Base-by-base conservation (phyloP, 2,329 filamentous ascomycete species). In the Trichoderma sp. region DNA sequence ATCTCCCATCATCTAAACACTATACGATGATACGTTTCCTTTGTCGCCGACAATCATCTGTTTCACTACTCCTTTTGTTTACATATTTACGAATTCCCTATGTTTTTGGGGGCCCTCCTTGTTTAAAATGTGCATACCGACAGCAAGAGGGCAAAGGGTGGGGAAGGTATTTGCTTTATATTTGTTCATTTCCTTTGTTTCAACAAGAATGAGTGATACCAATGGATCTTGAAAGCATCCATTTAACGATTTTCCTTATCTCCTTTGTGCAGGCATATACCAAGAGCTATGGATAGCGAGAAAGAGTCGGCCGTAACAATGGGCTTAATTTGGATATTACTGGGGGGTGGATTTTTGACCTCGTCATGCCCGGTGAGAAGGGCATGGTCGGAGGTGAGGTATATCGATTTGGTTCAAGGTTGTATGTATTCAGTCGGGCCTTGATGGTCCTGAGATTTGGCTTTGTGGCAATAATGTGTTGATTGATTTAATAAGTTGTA, bases 201-300 rank as follows among this genome's bases (percentile, higher is more conserved):
- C 13, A 49, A 28, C 51, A 61, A 68, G 63, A 66, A 58, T 59
- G 63, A 66, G 54, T 66, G 63, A 66, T 66, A 66, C 63, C 63
- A 66, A 43, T 66, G 63, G 26, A 37, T 51, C 18, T n/a, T n/a
- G 3, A 51, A 26, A 5, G 39, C n/a, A n/a, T 51, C 28, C 39
- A 37, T 66, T 55, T 66, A 66, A 66, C 63, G 63, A 58, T 59
- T 51, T 51, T 58, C 28, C 21, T 8, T 43, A 59, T 66, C 58
- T 56, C 63, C 54, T 66, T 66, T 59, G 63, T 66, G 28, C 58
- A 49, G 46, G 46, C 46, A 49, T 66, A 66, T 66, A 66, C 63
- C 54, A 59, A 51, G 54, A 54, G 37, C 54, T 49, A 52, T 32
- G 59, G 26, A 32, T 32, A 51, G 28, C 28, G 13, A 28, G 13